Base-by-base conservation (phyloP, 2,329 filamentous ascomycete species). In the Cordyceps cateniannulata region DNA sequence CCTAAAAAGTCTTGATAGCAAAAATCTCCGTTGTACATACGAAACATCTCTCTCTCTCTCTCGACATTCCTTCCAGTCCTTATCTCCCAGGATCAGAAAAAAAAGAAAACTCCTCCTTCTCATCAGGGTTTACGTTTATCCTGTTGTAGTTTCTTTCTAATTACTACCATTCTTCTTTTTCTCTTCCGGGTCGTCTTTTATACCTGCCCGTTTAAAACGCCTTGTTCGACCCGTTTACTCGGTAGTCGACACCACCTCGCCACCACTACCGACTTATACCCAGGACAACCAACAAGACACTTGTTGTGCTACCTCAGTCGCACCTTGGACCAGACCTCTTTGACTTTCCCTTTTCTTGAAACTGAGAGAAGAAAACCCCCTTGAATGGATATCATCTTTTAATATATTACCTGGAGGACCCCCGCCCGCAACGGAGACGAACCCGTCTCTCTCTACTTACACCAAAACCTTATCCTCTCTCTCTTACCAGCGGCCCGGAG, bases 401-500 rank as follows among this genome's bases (percentile, higher is more conserved):
- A 59, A 59, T 59, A 40, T 20, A 42, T n/a, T 35, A 18, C 38
- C 38, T 42, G 16, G 32, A 35, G 32, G 32, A 35, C 38, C 16
- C 2, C 35, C 35, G 5, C 38, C n/a, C 25, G 14, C 49, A 53
- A 38, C 40, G 56, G 24, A 50, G 10, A 32, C 38, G 16, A 18
- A 18, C 24, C 48, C 18, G 32, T 10, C 14, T 27, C 57, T 12
- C 32, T 42, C 20, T 5, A 42, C 42, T 49, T 53, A 47, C 18
- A 44, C 38, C 38, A 8, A 44, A 40, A 20, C 40, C 27, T 35
- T 14, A 9, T 18, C 40, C 40, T 42, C 40, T 3, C 40, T 42
- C 35, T 52, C 48, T 24, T n/a, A 40, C 69, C 64, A 42, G n/a
- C 48, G 50, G 49, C 60, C 55, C 49, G 60, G 60, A 59, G 68